Conservation (phyloP, 2,329 filamentous ascomycete genomes). For the Setomelanomma holmii region DNA sequence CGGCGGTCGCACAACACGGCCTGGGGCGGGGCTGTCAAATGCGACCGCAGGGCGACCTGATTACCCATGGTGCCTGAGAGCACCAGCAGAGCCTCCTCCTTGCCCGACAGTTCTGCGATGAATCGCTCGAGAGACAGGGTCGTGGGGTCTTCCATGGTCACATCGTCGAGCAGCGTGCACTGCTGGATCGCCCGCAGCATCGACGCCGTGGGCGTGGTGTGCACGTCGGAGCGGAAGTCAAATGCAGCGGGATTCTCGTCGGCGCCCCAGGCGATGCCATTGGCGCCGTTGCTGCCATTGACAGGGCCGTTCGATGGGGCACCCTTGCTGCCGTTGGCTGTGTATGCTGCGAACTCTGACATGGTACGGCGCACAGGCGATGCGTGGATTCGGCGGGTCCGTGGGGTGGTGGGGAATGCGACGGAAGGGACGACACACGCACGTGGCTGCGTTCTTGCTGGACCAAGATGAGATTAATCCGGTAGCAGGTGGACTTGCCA, state of each 20-base stretch:
- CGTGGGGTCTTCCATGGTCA: conserved; percentile 79
- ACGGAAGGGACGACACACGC: conserved; percentile 10
- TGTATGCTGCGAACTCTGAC: conserved; percentile 41
- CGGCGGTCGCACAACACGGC: conserved; percentile 79
- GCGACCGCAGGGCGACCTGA: conserved; percentile 79
- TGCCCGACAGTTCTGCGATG: conserved; percentile 74
- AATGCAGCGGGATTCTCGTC: conserved; percentile 62
- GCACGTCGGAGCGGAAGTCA: conserved; percentile 59
- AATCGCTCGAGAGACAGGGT: conserved; percentile 78
- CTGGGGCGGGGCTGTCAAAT: conserved; percentile 81
- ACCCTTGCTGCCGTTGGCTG: conserved; percentile 34
- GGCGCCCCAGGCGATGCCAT: conserved; percentile 46
- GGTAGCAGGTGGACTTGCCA: conserved; percentile 29
- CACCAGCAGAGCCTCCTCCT: conserved; percentile 80
- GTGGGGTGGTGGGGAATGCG: conserved; percentile 14
- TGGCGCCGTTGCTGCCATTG: conserved; percentile 30
- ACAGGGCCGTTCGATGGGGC: neutral
- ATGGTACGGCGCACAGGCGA: conserved; percentile 28
- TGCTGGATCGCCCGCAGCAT: conserved; percentile 83
- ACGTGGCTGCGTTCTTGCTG: conserved; percentile 24
- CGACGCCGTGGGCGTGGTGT: conserved; percentile 55
- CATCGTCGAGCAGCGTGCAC: conserved; percentile 82
- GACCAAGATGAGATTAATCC: conserved; percentile 36
- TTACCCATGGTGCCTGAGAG: conserved; percentile 95
- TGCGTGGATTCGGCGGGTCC: conserved; percentile 20